These are phyloP conservation scores for Angomonas deanei DNA, from an alignment of 208 protist genomes.

Conservation along the genomic window DNA sequence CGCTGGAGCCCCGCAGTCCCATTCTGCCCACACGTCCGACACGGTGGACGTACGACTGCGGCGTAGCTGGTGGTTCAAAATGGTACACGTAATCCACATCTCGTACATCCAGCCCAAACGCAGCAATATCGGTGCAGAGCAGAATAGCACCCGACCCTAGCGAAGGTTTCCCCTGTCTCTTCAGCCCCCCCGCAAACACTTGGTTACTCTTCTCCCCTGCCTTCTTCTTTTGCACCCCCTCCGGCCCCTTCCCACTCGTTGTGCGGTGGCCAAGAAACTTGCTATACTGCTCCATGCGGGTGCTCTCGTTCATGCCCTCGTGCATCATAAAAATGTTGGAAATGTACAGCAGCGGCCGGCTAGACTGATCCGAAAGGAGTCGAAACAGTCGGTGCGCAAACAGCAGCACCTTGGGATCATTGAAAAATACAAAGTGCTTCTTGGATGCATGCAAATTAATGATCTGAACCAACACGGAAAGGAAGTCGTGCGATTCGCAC, in stretches of 20 bases:
- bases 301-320: slow-evolving; percentile 72
- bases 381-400: slow-evolving; percentile 73
- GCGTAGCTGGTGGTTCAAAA: slow-evolving; percentile 77
- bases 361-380: slow-evolving; percentile 5
- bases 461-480: slow-evolving; percentile 72
- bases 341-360: slow-evolving; percentile 57
- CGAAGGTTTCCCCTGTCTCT: slow-evolving; percentile 47
- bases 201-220: slow-evolving; percentile 72
- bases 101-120: slow-evolving; percentile 87
- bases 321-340: slow-evolving; percentile 76
- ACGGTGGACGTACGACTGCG: slow-evolving; percentile 84
- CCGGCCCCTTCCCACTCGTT: slow-evolving; percentile 8
- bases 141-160: slow-evolving; percentile 78
- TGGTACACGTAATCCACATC: slow-evolving; percentile 92
- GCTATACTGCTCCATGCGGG: slow-evolving; percentile 81
- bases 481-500: slow-evolving; percentile 59
- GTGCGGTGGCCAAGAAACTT: slow-evolving; percentile 63
- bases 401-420: slow-evolving; percentile 53
- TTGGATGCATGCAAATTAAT: slow-evolving; percentile 85
- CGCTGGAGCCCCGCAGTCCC: slow-evolving; percentile 82
- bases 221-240: slow-evolving; percentile 9
- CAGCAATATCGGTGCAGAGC: slow-evolving; percentile 85
- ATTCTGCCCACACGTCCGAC: slow-evolving; percentile 88
- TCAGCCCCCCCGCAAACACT: slow-evolving; percentile 73
- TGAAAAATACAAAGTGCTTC: slow-evolving; percentile 93